phyloP scores from a whole-genome alignment of 2,329 filamentous ascomycete genomes.

The Monilinia polystroma region DNA sequence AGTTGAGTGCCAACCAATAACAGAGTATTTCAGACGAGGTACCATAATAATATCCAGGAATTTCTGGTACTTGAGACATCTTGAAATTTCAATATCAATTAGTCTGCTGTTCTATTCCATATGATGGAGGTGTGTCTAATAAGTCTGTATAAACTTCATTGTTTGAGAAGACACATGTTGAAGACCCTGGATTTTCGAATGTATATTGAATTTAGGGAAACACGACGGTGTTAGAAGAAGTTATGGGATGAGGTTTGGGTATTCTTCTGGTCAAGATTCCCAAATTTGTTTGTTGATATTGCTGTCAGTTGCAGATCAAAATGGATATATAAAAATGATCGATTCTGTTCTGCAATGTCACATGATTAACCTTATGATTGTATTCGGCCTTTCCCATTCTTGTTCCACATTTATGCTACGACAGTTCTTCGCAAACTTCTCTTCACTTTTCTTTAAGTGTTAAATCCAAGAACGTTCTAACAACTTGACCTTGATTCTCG shows the following conservation, averaged over 20 bases:
- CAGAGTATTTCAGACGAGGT: not conserved
- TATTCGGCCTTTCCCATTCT: constrained; percentile 8
- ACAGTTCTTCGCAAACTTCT: constrained; percentile 6
- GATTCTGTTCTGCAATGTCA: not conserved
- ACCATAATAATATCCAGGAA: constrained; percentile 59
- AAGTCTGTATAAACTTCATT: not conserved
- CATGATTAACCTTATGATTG: not conserved
- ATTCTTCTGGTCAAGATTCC: not conserved
- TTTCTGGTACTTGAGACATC: constrained; percentile 32
- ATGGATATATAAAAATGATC: not conserved
- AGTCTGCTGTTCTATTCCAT: not conserved
- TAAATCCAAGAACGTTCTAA: not conserved
- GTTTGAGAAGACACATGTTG: not conserved
- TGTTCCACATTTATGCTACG: constrained; percentile 11
- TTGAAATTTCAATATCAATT: not conserved
- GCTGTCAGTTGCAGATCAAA: not conserved
- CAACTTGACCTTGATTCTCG: not conserved
- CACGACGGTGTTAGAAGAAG: not conserved
- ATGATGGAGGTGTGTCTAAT: not conserved
- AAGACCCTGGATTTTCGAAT: not conserved
- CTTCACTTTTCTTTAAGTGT: not conserved
- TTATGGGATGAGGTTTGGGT: not conserved
- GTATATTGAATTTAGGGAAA: not conserved
- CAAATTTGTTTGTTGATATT: not conserved
- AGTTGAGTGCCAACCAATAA: not conserved